Percentiles rank a stretch among this genome's conserved stretches.
Conservation (phyloP, 331 rosid genomes). For the Malus hybrid region DNA sequence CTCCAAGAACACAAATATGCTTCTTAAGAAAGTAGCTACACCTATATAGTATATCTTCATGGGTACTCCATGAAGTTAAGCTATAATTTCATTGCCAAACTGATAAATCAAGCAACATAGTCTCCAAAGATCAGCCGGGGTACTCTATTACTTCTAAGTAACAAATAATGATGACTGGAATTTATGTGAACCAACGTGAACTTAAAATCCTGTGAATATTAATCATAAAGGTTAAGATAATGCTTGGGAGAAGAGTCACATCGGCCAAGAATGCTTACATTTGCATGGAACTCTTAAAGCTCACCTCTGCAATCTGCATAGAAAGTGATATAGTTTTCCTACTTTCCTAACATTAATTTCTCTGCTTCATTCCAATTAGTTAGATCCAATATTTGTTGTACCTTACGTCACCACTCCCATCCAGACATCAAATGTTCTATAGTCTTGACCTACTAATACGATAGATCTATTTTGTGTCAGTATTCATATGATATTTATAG, state of each 20-base stretch:
- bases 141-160: not conserved
- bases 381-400: not conserved
- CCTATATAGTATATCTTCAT: not conserved
- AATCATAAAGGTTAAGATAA: not conserved
- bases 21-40: not conserved
- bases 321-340: not conserved
- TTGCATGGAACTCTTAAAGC: not conserved
- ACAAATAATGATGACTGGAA: not conserved
- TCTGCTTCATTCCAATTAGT: not conserved
- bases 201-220: not conserved
- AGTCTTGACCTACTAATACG: not conserved
- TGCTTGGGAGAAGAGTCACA: no score
- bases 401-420: not conserved
- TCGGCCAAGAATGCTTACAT: no score
- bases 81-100: not conserved
- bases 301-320: not conserved
- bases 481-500: no score
- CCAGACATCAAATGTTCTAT: not conserved
- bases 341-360: not conserved
- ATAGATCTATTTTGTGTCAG: not conserved
- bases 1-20: not conserved
- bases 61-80: not conserved
- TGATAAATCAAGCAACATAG: not conserved
- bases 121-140: not conserved
- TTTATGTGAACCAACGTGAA: not conserved